Evolutionary conservation across 23 red algal species (phyloP).

Genomic region (Gracilaria domingensis): DNA sequence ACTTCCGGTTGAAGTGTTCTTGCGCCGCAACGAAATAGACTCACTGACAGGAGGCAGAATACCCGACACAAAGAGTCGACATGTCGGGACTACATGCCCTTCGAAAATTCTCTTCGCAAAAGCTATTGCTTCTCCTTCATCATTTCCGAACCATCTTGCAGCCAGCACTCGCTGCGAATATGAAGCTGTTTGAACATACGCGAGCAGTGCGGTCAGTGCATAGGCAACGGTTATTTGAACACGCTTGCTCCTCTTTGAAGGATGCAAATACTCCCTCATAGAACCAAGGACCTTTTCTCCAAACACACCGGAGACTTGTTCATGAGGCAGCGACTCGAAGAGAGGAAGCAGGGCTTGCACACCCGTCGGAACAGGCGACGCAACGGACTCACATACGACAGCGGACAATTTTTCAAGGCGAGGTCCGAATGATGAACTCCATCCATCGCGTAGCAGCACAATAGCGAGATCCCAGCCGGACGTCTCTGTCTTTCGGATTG

Average conservation of each 20-base stretch:
- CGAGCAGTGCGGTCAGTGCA: slow-evolving; percentile 25
- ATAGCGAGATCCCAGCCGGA: slow-evolving; percentile 50
- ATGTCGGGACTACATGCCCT: slow-evolving; percentile 24
- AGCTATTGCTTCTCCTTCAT: background rate
- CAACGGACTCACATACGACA: slow-evolving; percentile 37
- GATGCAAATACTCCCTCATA: slow-evolving; percentile 40
- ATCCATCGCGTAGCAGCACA: slow-evolving; percentile 36
- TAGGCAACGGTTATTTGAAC: slow-evolving; percentile 24
- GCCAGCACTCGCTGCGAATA: slow-evolving; percentile 11
- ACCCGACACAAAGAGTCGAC: slow-evolving; percentile 28
- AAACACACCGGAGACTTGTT: slow-evolving; percentile 15
- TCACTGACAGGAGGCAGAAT: slow-evolving; percentile 26
- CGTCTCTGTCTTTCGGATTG: slow-evolving; percentile 36
- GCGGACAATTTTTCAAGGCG: slow-evolving; percentile 1
- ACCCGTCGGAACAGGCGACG: slow-evolving; percentile 34
- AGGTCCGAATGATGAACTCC: slow-evolving; percentile 38
- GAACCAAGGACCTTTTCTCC: slow-evolving; percentile 21
- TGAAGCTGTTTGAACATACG: slow-evolving; percentile 56
- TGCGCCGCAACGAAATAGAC: background rate
- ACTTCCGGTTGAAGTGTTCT: background rate
- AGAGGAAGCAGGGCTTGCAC: slow-evolving; percentile 39
- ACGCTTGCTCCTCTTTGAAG: background rate
- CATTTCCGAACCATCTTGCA: slow-evolving; percentile 2
- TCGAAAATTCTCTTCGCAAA: slow-evolving; percentile 26
- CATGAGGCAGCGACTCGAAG: slow-evolving; percentile 29